A percentile compares a stretch with the other conserved stretches of the same genome.
These are phyloP conservation scores for Nicotiana paniculata DNA, from an alignment of 257 asterid species.

Conservation along the genomic window DNA sequence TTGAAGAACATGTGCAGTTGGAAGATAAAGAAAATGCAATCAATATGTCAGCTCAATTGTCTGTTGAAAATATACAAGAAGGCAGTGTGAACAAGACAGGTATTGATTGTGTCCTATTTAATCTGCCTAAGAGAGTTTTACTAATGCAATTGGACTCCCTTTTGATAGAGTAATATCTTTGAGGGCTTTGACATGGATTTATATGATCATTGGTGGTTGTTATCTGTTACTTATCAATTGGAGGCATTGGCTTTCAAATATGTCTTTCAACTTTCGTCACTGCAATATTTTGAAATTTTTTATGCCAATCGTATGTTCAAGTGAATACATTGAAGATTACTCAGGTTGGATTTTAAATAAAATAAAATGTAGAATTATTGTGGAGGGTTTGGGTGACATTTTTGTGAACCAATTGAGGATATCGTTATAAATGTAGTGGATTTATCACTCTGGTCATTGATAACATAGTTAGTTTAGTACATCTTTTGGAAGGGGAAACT, in stretches of 20 bases:
- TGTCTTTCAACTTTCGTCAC: neutral
- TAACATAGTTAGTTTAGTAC: neutral
- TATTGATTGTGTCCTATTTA: neutral
- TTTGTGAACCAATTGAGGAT: neutral
- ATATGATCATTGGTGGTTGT: neutral
- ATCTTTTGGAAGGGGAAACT: neutral
- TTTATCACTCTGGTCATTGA: neutral
- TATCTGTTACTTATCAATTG: neutral
- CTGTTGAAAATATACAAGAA: no score
- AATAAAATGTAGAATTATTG: neutral
- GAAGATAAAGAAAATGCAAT: no score
- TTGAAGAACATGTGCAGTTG: no score
- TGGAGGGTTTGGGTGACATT: neutral
- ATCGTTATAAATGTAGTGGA: neutral
- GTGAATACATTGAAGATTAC: neutral
- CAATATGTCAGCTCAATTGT: no score
- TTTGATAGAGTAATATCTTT: neutral
- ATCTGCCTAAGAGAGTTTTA: neutral
- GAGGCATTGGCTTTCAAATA: neutral
- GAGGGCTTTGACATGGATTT: neutral
- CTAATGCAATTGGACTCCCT: neutral
- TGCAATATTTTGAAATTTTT: neutral
- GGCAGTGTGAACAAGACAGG: no score
- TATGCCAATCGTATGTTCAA: neutral
- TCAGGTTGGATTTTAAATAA: neutral